phyloP scores from a whole-genome alignment of 345 rosid species.

The Pugionium dolabratum region DNA sequence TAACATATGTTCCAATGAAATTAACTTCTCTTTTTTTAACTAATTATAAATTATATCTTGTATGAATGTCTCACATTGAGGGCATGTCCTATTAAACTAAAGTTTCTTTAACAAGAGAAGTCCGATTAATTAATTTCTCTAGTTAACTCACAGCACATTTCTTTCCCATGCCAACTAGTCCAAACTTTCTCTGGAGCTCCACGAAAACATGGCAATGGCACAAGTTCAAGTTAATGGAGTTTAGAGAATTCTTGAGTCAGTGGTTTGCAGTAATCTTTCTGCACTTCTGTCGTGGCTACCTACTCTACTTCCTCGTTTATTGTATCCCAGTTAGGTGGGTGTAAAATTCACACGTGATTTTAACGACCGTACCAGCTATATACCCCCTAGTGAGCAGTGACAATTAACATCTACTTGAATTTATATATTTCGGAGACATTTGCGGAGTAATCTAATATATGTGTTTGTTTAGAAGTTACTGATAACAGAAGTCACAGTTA shows the following conservation, averaged over 20 bases:
- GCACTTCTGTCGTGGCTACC: not conserved
- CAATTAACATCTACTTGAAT: too few relatives aligned
- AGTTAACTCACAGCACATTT: not conserved
- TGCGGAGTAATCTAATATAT: too few relatives aligned
- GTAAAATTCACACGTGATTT: constrained; percentile 16
- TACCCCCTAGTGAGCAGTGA: not conserved
- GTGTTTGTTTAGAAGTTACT: too few relatives aligned
- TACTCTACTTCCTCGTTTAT: constrained; percentile 4
- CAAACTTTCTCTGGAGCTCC: not conserved
- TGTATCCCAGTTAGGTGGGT: constrained; percentile 9
- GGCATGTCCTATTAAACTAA: not conserved
- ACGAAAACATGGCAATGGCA: not conserved
- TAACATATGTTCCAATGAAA: not conserved
- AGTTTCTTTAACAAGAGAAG: too few relatives aligned
- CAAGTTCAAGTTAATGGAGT: not conserved
- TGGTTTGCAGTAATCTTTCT: not conserved
- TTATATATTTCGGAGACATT: too few relatives aligned
- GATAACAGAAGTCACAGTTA: too few relatives aligned
- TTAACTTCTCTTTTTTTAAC: not conserved
- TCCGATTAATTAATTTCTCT: not conserved
- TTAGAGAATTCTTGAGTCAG: not conserved
- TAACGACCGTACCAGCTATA: not conserved
- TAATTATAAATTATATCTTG: too few relatives aligned
- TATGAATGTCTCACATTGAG: not conserved
- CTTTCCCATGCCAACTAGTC: not conserved